These are phyloP conservation scores for Cyclotella choctawhatcheeana DNA, from an alignment of 108 stramenopile genomes.

Conservation along the genomic window DNA sequence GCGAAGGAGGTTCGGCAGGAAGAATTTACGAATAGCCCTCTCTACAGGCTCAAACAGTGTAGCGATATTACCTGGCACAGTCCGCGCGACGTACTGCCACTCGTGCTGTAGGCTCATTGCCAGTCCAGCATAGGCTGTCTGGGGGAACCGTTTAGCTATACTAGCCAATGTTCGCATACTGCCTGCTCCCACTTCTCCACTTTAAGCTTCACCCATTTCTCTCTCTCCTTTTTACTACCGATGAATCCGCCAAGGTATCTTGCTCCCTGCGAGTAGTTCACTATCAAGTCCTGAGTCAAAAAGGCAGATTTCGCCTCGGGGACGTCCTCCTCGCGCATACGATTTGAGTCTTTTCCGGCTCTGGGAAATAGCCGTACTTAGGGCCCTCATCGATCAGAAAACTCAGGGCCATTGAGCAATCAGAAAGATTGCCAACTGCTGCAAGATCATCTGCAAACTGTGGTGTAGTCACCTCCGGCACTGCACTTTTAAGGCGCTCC, in stretches of 20 bases:
- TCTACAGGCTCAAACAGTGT: slow-evolving; percentile 6
- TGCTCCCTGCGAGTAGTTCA: slow-evolving; percentile 6
- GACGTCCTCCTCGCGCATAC: neutral
- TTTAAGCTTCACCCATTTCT: slow-evolving; percentile 10
- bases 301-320: neutral
- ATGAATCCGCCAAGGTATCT: slow-evolving; percentile 33
- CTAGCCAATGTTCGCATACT: slow-evolving; percentile 8
- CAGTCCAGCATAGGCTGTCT: slow-evolving; percentile 31
- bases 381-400: neutral
- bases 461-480: slow-evolving; percentile 21
- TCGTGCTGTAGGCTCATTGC: slow-evolving; percentile 10
- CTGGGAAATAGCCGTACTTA: neutral
- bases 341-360: neutral
- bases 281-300: neutral
- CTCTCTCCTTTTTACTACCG: neutral
- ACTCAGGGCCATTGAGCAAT: neutral
- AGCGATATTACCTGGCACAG: slow-evolving; percentile 10
- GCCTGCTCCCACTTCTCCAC: slow-evolving; percentile 14
- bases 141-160: slow-evolving; percentile 19
- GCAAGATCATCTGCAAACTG: slow-evolving; percentile 48
- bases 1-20: slow-evolving; percentile 18
- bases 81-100: slow-evolving; percentile 22
- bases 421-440: neutral
- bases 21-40: slow-evolving; percentile 5
- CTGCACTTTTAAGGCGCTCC: neutral